These are phyloP conservation scores for Citrus hindsii DNA, from an alignment of 345 rosid species.

Conservation along the genomic window DNA sequence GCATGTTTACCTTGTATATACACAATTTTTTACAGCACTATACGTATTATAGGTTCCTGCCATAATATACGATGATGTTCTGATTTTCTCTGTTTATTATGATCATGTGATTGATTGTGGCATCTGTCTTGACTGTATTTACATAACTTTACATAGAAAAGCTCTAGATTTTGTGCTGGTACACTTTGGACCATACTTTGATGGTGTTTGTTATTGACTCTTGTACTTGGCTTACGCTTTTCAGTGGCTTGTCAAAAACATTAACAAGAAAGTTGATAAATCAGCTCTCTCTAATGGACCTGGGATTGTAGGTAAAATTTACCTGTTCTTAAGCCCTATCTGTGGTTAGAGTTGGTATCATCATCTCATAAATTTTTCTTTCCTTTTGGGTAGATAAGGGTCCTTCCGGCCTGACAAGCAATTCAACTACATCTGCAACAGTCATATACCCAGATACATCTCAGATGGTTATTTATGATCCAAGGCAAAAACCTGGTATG, in stretches of 20 bases:
- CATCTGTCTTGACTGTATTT: neutral
- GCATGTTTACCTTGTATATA: neutral
- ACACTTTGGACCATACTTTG: neutral
- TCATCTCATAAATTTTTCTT: constrained; percentile 8
- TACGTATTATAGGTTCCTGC: neutral
- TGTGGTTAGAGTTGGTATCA: constrained; percentile 1
- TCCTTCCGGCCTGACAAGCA: constrained; percentile 32
- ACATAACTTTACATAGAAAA: no score
- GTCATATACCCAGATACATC: constrained; percentile 65
- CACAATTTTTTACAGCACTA: neutral
- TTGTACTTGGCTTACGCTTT: constrained; percentile 9
- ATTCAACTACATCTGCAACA: constrained; percentile 42
- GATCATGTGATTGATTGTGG: neutral
- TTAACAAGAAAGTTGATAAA: constrained; percentile 72
- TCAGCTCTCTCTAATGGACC: constrained; percentile 41
- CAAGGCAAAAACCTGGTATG: constrained; percentile 70
- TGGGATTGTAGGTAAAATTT: constrained; percentile 40
- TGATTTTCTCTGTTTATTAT: neutral
- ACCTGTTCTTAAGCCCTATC: neutral
- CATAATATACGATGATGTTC: neutral
- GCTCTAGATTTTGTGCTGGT: neutral
- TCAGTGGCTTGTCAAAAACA: constrained; percentile 73
- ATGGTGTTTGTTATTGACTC: neutral
- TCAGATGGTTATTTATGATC: constrained; percentile 68
- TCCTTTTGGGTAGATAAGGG: constrained; percentile 29